Evolutionary conservation across 1,284 basidiomycete species (phyloP), one percentile per base, ranked within the genome.

Genomic region (Pulveroboletus sp.): DNA sequence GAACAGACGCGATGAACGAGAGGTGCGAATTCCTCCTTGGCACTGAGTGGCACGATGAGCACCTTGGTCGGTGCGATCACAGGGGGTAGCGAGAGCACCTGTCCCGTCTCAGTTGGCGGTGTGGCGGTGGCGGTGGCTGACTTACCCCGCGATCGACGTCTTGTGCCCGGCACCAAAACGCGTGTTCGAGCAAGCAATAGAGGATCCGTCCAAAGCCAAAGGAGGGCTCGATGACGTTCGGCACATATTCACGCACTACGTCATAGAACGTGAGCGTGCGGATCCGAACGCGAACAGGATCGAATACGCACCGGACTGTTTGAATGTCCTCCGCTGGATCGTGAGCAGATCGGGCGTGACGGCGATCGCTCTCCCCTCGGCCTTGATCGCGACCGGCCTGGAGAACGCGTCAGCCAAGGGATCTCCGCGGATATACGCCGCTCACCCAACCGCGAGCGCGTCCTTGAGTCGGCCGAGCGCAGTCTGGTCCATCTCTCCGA

Each of bases 181-280:
- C 87, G 79, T 99, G 96, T 75, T 99, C 96, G 48, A 99, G 85
- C 52, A 98, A 78, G 39, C 87, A 87, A 75, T 98, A 98, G 48
- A 98, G 81, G 68, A 99, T 98, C 57, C 96, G 92, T 56, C 96
- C 96, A 65, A 99, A 87, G 65, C 97, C 96, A 74, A 98, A 98
- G 19, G 97, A 99, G 32, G 96, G 96, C 74, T 98, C 96, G 70
- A 98, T 97, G 73, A 99, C 96, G 75, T 98, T 98, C 48, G 96
- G 96, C 48, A 87, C 93, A 74, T 84, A 98, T 75, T 98, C 95
- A 65, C 96, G 91, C 61, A 94, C 94, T 58, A 52, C 33, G 52
- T 60, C 53, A 55, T 29, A 1, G 0, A 16, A 1, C n/a, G 49
- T 66, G 17, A 67, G 62, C n/a, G 19, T 56, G 63, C 50, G 59